These are phyloP conservation scores for Terana coerulea DNA, from an alignment of 768 basidiomycete genomes.

Conservation along the genomic window DNA sequence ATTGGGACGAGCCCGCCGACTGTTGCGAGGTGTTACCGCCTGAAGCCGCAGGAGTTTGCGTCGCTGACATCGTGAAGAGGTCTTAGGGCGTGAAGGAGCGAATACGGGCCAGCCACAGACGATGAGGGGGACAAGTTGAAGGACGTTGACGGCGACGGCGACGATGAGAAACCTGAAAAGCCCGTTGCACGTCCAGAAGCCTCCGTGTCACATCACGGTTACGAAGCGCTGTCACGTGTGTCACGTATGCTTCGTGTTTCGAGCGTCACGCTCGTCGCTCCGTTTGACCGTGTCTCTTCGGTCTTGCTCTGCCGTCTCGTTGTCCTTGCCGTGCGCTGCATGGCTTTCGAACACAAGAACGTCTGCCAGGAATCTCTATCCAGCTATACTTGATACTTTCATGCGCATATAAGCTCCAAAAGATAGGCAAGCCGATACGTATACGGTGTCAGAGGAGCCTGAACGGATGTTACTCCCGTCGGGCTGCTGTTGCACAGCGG, in stretches of 20 bases:
- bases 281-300: not conserved
- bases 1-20: not conserved
- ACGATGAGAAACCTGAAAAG: slow-evolving; percentile 5
- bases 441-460: too few relatives aligned
- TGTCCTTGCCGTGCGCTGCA: too few relatives aligned
- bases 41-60: not conserved
- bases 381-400: too few relatives aligned
- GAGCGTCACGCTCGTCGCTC: not conserved
- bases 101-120: not conserved
- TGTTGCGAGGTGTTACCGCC: not conserved
- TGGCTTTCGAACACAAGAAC: not conserved
- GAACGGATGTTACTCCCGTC: too few relatives aligned
- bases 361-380: not conserved
- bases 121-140: not conserved
- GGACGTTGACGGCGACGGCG: slow-evolving; percentile 4
- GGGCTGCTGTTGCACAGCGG: too few relatives aligned
- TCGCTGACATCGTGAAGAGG: not conserved
- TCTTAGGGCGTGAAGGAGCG: not conserved
- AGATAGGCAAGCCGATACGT: too few relatives aligned
- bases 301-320: not conserved
- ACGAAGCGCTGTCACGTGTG: not conserved
- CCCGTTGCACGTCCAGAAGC: slow-evolving; percentile 5
- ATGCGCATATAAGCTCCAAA: too few relatives aligned
- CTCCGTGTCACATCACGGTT: not conserved
- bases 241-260: not conserved